phyloP scores from a whole-genome alignment of 2,329 filamentous ascomycete genomes.

The Alternaria novae-zelandiae region DNA sequence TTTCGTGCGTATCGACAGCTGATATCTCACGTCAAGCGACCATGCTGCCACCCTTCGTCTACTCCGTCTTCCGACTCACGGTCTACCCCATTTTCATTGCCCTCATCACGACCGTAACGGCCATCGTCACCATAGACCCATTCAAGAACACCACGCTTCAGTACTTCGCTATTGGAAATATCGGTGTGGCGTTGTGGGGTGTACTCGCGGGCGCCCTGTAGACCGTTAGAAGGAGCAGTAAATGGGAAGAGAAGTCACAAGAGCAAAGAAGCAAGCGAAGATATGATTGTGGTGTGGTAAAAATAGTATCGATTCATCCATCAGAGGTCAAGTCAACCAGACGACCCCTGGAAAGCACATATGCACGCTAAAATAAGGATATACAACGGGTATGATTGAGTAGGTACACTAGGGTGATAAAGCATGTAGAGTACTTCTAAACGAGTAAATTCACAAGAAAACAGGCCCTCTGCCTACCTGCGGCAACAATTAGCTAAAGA shows the following conservation, averaged over 20 bases:
- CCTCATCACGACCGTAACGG: not conserved
- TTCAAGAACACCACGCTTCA: not conserved
- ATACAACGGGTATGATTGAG: no score
- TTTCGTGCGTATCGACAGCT: not conserved
- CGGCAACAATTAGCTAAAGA: no score
- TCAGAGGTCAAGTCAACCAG: not conserved
- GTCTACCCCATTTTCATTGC: not conserved
- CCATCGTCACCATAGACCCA: not conserved
- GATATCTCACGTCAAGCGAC: no score
- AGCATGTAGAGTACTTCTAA: no score
- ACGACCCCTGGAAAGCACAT: not conserved
- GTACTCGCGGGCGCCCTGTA: not conserved
- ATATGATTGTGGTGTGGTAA: not conserved
- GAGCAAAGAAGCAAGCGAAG: not conserved
- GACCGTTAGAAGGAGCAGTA: no score
- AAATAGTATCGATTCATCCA: not conserved
- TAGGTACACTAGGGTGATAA: no score
- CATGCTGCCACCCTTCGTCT: not conserved
- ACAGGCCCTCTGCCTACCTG: no score
- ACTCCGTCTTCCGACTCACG: not conserved
- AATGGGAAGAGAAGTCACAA: not conserved
- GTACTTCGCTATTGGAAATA: not conserved
- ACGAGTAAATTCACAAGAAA: no score
- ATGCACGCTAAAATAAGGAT: not conserved
- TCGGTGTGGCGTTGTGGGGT: not conserved